Base-by-base conservation (phyloP, 192 early-diverging fungal species). In the Umbelopsis ramanniana region DNA sequence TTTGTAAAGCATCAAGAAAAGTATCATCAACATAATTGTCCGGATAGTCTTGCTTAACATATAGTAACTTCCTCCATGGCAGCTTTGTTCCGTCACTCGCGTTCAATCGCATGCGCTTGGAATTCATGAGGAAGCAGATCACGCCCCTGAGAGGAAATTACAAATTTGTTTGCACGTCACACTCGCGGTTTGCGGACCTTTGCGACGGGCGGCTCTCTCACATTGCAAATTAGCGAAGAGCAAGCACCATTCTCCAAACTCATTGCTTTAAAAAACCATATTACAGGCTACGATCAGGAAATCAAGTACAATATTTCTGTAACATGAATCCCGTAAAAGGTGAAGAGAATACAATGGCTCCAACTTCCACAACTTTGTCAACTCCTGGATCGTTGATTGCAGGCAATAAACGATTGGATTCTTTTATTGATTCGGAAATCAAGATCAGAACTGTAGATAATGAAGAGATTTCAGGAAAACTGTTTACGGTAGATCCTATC, bases 11-110 rank as follows among this genome's bases (percentile, higher is more conserved):
- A 75, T 92, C 89, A 52, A 98, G 74, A 74, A 98, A 98, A 3
- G 93, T 90, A 38, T 85, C 83, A 73, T 96, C 95, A 1, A 96
- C 94, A 79, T 96, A 93, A 78, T 96, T 94, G 77, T 98, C 96
- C 7, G 94, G 91, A 68, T 91, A 96, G 46, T 90, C 89, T 76
- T 97, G 96, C 68, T 91, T 89, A 48, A 95, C 89, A 78, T 94
- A 97, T 68, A 97, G 76, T 1, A 95, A 71, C 79, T 93, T 95
- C 38, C 89, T 82, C 95, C 94, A 97, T 22, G 85, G 82, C 5
- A 66, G 71, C 40, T 78, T 73, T 52, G 67, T 72, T 26, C 26
- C 57, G 26, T 63, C 57, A 37, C 33, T 63, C 14, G 29, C 57
- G 57, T 63, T 63, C 12, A 37, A 26, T 14, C 33, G 57, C 57